Evolutionary conservation across 139 green algal species (phyloP), one percentile per base, ranked within the genome.

Genomic region (Nannochloris sp.): DNA sequence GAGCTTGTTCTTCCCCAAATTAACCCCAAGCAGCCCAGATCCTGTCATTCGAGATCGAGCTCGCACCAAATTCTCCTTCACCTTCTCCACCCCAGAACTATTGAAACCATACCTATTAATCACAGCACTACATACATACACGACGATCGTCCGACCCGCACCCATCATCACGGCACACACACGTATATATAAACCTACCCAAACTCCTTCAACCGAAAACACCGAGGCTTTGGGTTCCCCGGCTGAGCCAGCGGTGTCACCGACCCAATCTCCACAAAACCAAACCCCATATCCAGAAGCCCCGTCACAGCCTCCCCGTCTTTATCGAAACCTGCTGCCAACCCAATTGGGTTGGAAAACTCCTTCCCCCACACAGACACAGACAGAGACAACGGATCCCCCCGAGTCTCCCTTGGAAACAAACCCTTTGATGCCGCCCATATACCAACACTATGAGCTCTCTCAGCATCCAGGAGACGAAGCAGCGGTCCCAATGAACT

Each of bases 101-200:
- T 99, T 99, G 86, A 98, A 99, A 49, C 93, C 93, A 65, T 96
- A 98, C 9, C 93, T 82, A 77, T 99, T 99, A 68, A 99, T 96
- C 37, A 91, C 82, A 13, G 88, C 90, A 51, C 86, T 92, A 74
- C 33, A 31, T n/a, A 28, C 20, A 57, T 14, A 33, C 25, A 12
- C 9, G 46, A 53, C 1, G 33, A 40, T 12, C 33, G 33, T 40
- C 11, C 6, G 3, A 53, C 46, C 4, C 16, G 20, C 46, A 28
- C 16, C 58, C 13, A 30, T 17, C 26, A 63, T 23, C 63, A 44
- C 28, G 5, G 17, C 17, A 53, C 20, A 11, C 9, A 6, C n/a
- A 23, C 46, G 20, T 23, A 11, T 17, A 12, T 13, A 2, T 11
- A 31, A 28, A 76, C 46, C 6, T 53, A 53, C 46, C 46, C 46